These are phyloP conservation scores for Elongisporangium prolatum DNA, from an alignment of 352 stramenopile species.

Conservation along the genomic window DNA sequence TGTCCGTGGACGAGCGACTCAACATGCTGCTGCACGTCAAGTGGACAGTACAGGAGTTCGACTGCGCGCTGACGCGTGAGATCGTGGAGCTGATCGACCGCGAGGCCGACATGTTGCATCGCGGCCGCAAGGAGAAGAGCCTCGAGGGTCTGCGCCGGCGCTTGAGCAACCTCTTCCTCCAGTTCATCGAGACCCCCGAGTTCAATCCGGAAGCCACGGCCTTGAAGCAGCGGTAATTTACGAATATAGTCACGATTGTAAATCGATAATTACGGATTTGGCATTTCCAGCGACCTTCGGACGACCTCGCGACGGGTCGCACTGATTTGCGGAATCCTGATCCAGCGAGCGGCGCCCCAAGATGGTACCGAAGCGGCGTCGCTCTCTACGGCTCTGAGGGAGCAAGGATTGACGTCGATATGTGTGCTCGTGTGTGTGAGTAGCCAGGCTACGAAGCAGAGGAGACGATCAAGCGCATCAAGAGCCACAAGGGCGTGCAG, in stretches of 20 bases:
- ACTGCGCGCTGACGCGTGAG: conserved; percentile 85
- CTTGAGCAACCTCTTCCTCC: conserved; percentile 84
- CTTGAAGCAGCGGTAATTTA: conserved; percentile 26
- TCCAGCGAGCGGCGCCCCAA: not conserved
- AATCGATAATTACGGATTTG: not conserved
- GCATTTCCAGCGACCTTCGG: not conserved
- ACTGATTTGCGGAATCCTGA: not conserved
- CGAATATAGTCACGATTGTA: not conserved
- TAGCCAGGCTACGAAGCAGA: conserved; percentile 89
- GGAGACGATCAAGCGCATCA: conserved; percentile 93
- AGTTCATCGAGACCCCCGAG: conserved; percentile 91
- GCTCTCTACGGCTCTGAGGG: not conserved
- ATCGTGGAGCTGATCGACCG: conserved; percentile 91
- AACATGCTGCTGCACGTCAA: conserved; percentile 92
- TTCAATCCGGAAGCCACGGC: conserved; percentile 90
- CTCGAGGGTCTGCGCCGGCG: conserved; percentile 85
- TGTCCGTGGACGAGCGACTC: conserved; percentile 81
- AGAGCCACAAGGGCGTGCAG: conserved; percentile 92
- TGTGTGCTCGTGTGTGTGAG: not conserved
- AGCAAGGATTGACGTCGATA: not conserved
- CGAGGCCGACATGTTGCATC: conserved; percentile 90
- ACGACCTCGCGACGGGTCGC: conserved; percentile 1
- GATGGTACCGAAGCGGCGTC: not conserved
- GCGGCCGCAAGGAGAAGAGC: conserved; percentile 71
- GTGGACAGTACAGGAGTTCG: conserved; percentile 91